phyloP scores from a whole-genome alignment of 1,139 yeast species.

The Williopsis jadinii region DNA sequence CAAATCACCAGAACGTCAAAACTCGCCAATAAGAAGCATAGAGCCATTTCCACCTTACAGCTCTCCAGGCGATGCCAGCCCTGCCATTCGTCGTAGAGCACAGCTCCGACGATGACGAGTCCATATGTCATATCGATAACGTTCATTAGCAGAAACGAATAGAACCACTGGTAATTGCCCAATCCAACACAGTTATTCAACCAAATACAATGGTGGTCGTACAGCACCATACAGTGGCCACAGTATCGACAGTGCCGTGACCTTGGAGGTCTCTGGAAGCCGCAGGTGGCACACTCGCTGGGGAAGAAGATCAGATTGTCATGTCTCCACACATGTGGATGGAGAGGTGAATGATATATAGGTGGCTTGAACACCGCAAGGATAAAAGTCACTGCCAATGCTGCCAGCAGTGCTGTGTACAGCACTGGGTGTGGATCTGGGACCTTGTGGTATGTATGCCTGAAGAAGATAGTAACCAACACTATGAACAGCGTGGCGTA shows the following conservation, averaged over 20 bases:
- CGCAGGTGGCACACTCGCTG: constrained; percentile 47
- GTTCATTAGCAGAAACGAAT: constrained; percentile 52
- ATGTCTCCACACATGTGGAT: constrained; percentile 7
- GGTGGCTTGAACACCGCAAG: constrained; percentile 51
- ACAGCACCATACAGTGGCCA: constrained; percentile 54
- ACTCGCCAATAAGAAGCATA: constrained; percentile 40
- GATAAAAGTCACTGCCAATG: constrained; percentile 36
- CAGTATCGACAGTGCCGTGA: constrained; percentile 86
- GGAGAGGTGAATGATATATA: constrained; percentile 32
- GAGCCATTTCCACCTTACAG: constrained; percentile 5
- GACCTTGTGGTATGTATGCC: constrained; percentile 31
- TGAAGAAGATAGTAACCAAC: constrained; percentile 43
- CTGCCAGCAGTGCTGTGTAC: constrained; percentile 9
- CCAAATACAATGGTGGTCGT: constrained; percentile 97
- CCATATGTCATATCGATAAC: constrained; percentile 58
- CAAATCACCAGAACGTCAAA: constrained; percentile 47
- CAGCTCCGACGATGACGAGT: constrained; percentile 21
- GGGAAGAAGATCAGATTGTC: constrained; percentile 18
- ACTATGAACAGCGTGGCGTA: constrained; percentile 26
- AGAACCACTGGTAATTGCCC: constrained; percentile 66
- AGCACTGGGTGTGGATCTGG: constrained; percentile 13
- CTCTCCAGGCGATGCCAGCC: constrained; percentile 7
- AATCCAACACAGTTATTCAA: constrained; percentile 84
- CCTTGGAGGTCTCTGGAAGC: constrained; percentile 69
- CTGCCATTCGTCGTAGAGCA: constrained; percentile 14